Base-by-base conservation (phyloP, 164 flowering plant species). In the Vitis cinerea region DNA sequence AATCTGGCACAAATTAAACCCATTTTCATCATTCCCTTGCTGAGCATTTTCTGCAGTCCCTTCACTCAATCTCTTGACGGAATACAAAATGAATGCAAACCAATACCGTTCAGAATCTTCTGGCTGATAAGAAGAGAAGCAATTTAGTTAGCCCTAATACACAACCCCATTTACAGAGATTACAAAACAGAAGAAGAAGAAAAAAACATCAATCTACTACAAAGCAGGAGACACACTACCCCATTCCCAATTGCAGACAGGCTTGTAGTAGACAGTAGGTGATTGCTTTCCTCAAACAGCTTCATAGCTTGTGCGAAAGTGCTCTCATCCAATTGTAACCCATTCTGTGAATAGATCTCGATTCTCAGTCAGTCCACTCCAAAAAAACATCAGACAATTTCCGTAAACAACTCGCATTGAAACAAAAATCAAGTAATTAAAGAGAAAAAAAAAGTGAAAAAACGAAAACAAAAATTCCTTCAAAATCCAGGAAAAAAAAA, bases 101-200 rank as follows among this genome's bases (percentile, higher is more conserved):
- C 96, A 91, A 70, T 71, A 86, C 55, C 89, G 76, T 64, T 93
- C 98, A 19, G 83, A 83, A 80, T 95, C 98, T 69, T 89, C 97
- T 0, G 82, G 84, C 99, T 94, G 83, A 67, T 31, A 61, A 4
- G 47, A 51, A 72, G 3, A 17, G 50, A 52, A 13, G 0, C 13
- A 65, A 58, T 6, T 10, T 3, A 9, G 5, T 31, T 16, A 50
- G 54, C 30, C 52, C 3, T 56, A 15, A 64, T 10, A 57, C 50
- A 50, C 6, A n/a, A 15, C 31, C 16, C 55, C 54, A 17, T n/a
- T 12, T 15, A 62, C 27, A 31, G 16, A 23, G 27, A 23, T 23
- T 14, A 31, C 0, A 17, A 49, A 11, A 56, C 11, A 16, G 48
- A 55, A 27, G 54, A 29, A 14, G 27, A 50, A 31, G 8, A 13